Percentiles rank a stretch among this genome's conserved stretches.
phyloP scores from a whole-genome alignment of 768 basidiomycete species.

The Podaxis rugospora region DNA sequence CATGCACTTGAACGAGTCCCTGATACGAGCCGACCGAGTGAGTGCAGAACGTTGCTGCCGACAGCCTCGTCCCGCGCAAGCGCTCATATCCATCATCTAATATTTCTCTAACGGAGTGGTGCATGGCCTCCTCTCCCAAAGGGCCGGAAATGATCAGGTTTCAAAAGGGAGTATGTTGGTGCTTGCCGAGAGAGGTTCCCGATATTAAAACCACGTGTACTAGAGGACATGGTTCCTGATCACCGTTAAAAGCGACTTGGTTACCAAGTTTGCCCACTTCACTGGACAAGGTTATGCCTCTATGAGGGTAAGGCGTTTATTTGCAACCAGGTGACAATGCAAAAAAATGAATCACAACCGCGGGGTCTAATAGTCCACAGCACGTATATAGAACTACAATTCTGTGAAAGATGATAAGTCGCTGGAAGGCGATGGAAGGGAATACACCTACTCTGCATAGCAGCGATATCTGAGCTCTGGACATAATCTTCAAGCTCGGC shows the following conservation, averaged over 20 bases:
- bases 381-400: constrained; percentile 7
- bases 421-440: neutral
- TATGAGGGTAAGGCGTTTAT: neutral
- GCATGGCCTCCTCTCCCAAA: neutral
- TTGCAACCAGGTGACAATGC: neutral
- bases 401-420: constrained; percentile 10
- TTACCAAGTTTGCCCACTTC: neutral
- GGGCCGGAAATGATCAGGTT: constrained; percentile 1
- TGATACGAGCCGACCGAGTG: neutral
- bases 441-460: constrained; percentile 79
- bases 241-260: constrained; percentile 8
- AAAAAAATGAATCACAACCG: neutral
- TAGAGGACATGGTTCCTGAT: constrained; percentile 16
- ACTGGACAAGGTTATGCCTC: neutral
- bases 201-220: constrained; percentile 10
- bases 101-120: neutral
- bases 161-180: neutral
- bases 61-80: neutral
- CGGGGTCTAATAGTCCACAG: neutral
- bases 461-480: constrained; percentile 88
- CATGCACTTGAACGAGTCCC: neutral
- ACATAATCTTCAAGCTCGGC: constrained; percentile 82
- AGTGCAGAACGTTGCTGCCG: neutral
- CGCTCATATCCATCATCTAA: neutral
- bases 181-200: neutral